Percentiles rank a stretch among this genome's conserved stretches.
These are phyloP conservation scores for Gymnopilus dilepis DNA, from an alignment of 768 basidiomycete species.

Conservation along the genomic window DNA sequence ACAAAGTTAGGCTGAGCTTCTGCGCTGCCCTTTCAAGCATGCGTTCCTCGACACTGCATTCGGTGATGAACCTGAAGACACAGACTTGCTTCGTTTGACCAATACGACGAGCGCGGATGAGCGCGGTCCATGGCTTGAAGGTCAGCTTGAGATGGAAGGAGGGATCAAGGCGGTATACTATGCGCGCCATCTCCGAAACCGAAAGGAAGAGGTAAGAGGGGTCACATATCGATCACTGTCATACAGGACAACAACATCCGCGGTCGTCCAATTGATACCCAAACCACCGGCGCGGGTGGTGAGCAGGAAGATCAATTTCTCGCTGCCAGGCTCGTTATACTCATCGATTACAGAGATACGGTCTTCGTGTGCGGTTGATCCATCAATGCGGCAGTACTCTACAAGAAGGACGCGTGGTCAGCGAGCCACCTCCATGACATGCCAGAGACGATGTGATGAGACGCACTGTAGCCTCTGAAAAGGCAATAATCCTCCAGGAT, in stretches of 20 bases:
- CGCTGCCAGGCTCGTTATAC: conserved; percentile 92
- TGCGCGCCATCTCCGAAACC: background rate
- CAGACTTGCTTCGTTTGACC: conserved; percentile 98
- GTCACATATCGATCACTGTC: conserved; percentile 88
- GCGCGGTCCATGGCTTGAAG: conserved; percentile 99
- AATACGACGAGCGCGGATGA: conserved; percentile 94
- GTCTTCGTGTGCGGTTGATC: conserved; percentile 94
- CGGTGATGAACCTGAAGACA: conserved; percentile 96
- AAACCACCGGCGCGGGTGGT: conserved; percentile 97
- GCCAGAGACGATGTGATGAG: background rate
- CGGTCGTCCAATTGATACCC: conserved; percentile 94
- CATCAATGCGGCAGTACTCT: conserved; percentile 98
- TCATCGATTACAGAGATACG: conserved; percentile 96
- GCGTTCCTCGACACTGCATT: conserved; percentile 94
- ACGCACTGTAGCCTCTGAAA: conserved; percentile 86
- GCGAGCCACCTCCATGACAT: background rate
- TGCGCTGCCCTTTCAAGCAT: conserved; percentile 95
- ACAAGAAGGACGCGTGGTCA: background rate
- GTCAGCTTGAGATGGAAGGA: conserved; percentile 77
- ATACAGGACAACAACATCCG: conserved; percentile 94
- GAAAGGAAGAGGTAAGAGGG: background rate
- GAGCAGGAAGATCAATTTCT: conserved; percentile 95
- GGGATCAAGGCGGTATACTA: background rate
- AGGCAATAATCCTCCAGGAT: conserved; percentile 97
- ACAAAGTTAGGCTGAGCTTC: no score